Percentiles rank a stretch among this genome's conserved stretches.
phyloP scores from a whole-genome alignment of 2,329 filamentous ascomycete species.

The Hawksworthiomyces lignivorus region DNA sequence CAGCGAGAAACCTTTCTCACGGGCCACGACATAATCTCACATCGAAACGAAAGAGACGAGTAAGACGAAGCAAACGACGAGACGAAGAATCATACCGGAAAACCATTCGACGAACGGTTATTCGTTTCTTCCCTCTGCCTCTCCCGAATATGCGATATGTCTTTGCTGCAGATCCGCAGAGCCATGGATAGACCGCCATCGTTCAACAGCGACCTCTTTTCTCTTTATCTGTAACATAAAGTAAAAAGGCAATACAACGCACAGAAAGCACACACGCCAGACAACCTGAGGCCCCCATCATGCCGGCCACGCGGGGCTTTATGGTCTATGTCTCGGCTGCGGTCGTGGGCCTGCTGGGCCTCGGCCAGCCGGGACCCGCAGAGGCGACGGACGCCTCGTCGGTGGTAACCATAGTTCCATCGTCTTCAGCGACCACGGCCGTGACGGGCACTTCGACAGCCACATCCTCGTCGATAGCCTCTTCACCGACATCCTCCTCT shows the following conservation, averaged over 20 bases:
- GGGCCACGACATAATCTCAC: too few relatives aligned
- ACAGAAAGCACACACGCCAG: not conserved
- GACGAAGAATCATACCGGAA: too few relatives aligned
- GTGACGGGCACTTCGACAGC: not conserved
- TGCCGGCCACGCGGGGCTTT: slow-evolving; percentile 13
- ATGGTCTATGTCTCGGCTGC: slow-evolving; percentile 15
- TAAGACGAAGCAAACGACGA: too few relatives aligned
- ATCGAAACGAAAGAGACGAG: too few relatives aligned
- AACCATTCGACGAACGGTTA: too few relatives aligned
- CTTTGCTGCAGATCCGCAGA: not conserved
- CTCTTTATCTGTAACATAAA: too few relatives aligned
- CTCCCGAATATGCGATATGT: slow-evolving; percentile 7
- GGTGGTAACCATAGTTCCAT: too few relatives aligned
- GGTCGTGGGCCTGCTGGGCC: slow-evolving; percentile 14
- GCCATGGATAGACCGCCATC: slow-evolving; percentile 7
- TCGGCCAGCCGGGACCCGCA: slow-evolving; percentile 12
- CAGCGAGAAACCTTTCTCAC: too few relatives aligned
- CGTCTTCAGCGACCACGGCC: not conserved
- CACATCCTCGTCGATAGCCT: not conserved
- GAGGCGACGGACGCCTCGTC: slow-evolving; percentile 8
- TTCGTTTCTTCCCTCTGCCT: too few relatives aligned
- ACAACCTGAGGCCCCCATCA: too few relatives aligned
- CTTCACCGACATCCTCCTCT: not conserved
- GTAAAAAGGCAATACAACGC: too few relatives aligned
- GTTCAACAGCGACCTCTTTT: too few relatives aligned